Base-by-base conservation (phyloP, 1,139 yeast species). In the Kazachstania sp. region DNA sequence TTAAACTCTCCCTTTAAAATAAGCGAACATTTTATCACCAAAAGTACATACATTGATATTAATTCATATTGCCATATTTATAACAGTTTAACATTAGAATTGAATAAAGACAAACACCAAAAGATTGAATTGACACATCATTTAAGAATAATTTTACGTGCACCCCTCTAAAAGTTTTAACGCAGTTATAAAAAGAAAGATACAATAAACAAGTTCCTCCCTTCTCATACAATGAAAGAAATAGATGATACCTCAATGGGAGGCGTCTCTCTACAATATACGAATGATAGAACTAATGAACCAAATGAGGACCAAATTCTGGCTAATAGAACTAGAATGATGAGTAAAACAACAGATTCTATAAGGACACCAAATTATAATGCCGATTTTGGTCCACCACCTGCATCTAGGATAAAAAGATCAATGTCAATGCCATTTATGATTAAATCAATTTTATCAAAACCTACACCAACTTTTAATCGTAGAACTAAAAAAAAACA, bases 361-460 rank as follows among this genome's bases (percentile, higher is more conserved):
- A 38, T 38, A n/a, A 16, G 41, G 15, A 23, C 12, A n/a, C 31
- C 31, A n/a, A 16, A 7, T 4, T 16, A 15, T 16, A 26, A 15
- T 8, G 16, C 30, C 7, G 34, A 16, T 26, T 16, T 28, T 16
- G 31, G 19, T 18, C 20, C 15, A 29, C 32, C 31, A 15, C 39
- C 7, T 8, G 32, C 31, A 16, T 8, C 30, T n/a, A 38, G 32
- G 15, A 30, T 41, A 4, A 37, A 34, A n/a, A 41, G 65, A 39
- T 58, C 64, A 23, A 58, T 58, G 46, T 61, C 65, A 30, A 49
- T 60, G 38, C 65, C 65, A 12, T 53, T 39, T 20, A 39, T 39
- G n/a, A 29, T 55, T 45, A 54, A 52, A 39, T 48, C 47, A n/a
- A 44, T 39, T 15, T 44, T 44, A 44, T 45, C 43, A 7, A 48